Base-by-base conservation (phyloP, 1,284 basidiomycete genomes). In the Cryptococcus deneoformans region DNA sequence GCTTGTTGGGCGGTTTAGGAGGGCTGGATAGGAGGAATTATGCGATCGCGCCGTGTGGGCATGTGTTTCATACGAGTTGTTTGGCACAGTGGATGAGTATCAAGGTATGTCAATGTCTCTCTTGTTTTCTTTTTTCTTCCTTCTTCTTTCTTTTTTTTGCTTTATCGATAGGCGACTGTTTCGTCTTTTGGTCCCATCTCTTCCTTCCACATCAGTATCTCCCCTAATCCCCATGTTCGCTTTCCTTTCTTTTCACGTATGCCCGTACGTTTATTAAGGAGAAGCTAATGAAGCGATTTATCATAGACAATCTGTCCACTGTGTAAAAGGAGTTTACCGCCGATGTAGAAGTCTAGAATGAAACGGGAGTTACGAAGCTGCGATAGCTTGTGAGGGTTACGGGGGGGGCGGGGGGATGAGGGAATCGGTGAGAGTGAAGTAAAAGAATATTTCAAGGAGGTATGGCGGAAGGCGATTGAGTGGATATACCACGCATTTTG, bases 31-130 rank as follows among this genome's bases (percentile, higher is more conserved):
- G 81, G 58, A 82, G 86, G 71, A 83, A 79, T 56, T 93, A 93
- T 67, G 90, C 90, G 69, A 78, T 93, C 56, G 90, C 91, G 5
- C 91, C 91, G 3, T 94, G 91, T 76, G 86, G 88, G 69, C 91
- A 94, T 80, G 74, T 93, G 61, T 93, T 94, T 77, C 90, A 92
- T 70, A 92, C 89, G 0, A 86, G 86, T 40, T 94, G 91, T 79
- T 79, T 94, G 36, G 87, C 55, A 7, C 72, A 89, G 85, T 94
- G 91, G 91, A 82, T 93, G 64, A 87, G 87, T 44, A 89, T 93
- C 77, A 93, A 93, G 83, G 88, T 89, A 66, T 61, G 76, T 69
- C 20, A 16, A 40, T 55, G n/a, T 7, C 14, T 36, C 20, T 3
- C 35, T 14, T 50, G 36, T 50, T 12, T n/a, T 29, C n/a, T 29